Evolutionary conservation across 352 stramenopile species (phyloP).

Genomic region (Phytophthora lateralis): DNA sequence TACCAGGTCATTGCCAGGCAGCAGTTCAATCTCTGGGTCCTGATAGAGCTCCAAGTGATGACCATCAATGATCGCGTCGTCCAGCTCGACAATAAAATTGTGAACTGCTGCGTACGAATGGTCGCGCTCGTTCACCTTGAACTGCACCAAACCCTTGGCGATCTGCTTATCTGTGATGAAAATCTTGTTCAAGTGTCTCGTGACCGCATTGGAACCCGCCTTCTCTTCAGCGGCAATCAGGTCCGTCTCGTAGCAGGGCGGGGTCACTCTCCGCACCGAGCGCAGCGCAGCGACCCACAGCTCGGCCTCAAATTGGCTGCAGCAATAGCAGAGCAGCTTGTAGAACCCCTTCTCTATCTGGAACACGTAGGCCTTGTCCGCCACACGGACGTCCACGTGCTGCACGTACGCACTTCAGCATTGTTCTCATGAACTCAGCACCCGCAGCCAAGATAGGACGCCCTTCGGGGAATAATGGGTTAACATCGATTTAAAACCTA

Average conservation of each 20-base stretch:
- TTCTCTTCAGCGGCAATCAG: constrained; percentile 69
- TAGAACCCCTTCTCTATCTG: constrained; percentile 89
- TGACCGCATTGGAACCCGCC: constrained; percentile 51
- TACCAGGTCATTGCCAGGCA: constrained; percentile 78
- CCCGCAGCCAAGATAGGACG: too few species aligned
- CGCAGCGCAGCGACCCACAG: constrained; percentile 78
- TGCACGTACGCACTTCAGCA: too few species aligned
- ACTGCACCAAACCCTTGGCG: constrained; percentile 51
- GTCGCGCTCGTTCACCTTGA: constrained; percentile 53
- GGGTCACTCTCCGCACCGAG: constrained; percentile 43
- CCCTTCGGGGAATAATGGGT: too few species aligned
- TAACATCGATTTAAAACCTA: not conserved
- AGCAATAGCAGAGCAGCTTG: constrained; percentile 78
- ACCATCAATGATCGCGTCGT: constrained; percentile 72
- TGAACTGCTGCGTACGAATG: constrained; percentile 60
- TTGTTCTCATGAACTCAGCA: too few species aligned
- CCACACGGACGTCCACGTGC: constrained; percentile 72
- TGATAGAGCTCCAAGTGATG: constrained; percentile 70
- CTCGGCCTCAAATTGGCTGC: constrained; percentile 79
- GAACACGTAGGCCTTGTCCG: constrained; percentile 77
- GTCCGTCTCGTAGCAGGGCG: constrained; percentile 68
- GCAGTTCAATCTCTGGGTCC: constrained; percentile 61
- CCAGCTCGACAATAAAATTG: constrained; percentile 64
- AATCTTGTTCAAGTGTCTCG: constrained; percentile 80
- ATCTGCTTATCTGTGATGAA: constrained; percentile 73